A percentile compares a stretch with the other conserved stretches of the same genome.
phyloP scores from a whole-genome alignment of 2,329 filamentous ascomycete genomes.

The Claviceps purpurea region DNA sequence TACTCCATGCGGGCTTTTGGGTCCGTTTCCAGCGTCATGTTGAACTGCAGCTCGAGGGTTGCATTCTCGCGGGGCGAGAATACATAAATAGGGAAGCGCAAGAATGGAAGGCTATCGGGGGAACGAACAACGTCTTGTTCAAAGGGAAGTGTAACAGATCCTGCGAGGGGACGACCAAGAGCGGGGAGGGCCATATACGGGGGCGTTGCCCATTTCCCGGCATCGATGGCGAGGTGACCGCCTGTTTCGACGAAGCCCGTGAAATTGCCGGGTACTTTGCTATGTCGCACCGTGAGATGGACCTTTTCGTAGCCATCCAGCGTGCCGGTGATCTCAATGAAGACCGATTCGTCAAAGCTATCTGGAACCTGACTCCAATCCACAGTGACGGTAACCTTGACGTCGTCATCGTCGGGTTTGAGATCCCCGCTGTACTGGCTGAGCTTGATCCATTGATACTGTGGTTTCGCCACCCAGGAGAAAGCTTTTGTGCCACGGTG shows the following conservation, averaged over 20 bases:
- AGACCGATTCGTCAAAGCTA: slow-evolving; percentile 28
- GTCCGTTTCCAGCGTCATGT: slow-evolving; percentile 34
- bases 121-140: slow-evolving; percentile 7
- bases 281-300: slow-evolving; percentile 12
- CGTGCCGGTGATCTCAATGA: slow-evolving; percentile 22
- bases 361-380: slow-evolving; percentile 24
- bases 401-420: slow-evolving; percentile 18
- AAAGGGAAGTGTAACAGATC: slow-evolving; percentile 10
- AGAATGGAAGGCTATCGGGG: slow-evolving; percentile 10
- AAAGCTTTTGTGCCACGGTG: slow-evolving; percentile 18
- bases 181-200: slow-evolving; percentile 17
- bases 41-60: slow-evolving; percentile 21
- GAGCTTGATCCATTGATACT: slow-evolving; percentile 21
- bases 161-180: slow-evolving; percentile 15
- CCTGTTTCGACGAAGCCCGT: slow-evolving; percentile 21
- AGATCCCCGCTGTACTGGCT: slow-evolving; percentile 17
- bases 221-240: slow-evolving; percentile 22
- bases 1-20: slow-evolving; percentile 35
- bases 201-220: slow-evolving; percentile 11
- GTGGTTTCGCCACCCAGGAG: slow-evolving; percentile 16
- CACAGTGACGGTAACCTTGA: slow-evolving; percentile 17
- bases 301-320: slow-evolving; percentile 24
- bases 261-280: slow-evolving; percentile 18
- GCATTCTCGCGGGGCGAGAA: slow-evolving; percentile 13
- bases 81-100: slow-evolving; percentile 19